Conservation (phyloP, 371 early-diverging fungal species). For the Smittium culicis region DNA sequence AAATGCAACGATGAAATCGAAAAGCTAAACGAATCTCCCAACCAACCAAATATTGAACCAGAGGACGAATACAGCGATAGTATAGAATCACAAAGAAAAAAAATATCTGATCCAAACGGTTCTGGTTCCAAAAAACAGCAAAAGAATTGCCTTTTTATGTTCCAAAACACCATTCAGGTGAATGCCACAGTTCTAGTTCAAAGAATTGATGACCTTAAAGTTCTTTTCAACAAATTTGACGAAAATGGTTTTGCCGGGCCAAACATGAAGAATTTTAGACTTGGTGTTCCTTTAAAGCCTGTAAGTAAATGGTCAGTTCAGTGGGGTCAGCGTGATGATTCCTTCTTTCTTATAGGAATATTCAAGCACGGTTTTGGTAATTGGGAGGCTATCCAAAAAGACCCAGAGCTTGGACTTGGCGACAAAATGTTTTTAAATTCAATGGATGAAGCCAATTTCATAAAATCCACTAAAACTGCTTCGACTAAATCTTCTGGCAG, state of each 20-base stretch:
- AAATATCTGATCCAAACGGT: constrained; percentile 29
- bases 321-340: constrained; percentile 89
- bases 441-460: constrained; percentile 18
- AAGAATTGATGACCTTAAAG: constrained; percentile 23
- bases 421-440: constrained; percentile 65
- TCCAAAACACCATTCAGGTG: constrained; percentile 59
- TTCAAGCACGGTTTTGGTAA: constrained; percentile 87
- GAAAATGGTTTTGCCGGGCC: not conserved
- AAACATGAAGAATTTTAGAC: constrained; percentile 36
- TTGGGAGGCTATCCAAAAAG: constrained; percentile 76
- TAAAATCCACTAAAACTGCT: constrained; percentile 22
- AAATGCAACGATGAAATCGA: constrained; percentile 58
- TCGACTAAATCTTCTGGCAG: constrained; percentile 24
- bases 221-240: constrained; percentile 14
- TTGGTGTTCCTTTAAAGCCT: constrained; percentile 55
- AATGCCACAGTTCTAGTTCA: constrained; percentile 52
- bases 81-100: not conserved
- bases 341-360: constrained; percentile 89
- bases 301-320: constrained; percentile 70
- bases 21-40: constrained; percentile 29
- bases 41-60: constrained; percentile 22
- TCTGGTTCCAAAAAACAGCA: constrained; percentile 43
- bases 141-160: constrained; percentile 65
- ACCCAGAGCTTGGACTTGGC: constrained; percentile 52
- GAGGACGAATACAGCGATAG: constrained; percentile 24